phyloP scores from a whole-genome alignment of 768 basidiomycete species.

The Jaapia argillacea region DNA sequence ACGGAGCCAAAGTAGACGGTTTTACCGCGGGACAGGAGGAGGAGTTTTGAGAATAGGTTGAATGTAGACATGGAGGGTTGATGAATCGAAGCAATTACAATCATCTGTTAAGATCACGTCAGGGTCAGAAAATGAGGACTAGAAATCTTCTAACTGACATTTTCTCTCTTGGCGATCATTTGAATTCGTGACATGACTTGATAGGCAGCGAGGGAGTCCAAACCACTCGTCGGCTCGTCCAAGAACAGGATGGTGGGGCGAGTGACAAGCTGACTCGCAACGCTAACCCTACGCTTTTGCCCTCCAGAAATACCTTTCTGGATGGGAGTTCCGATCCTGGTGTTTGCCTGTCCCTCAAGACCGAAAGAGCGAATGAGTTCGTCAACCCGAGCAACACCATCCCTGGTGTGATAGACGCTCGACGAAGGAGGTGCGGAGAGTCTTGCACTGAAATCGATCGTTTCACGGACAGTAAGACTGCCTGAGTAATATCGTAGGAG shows the following conservation, averaged over 20 bases:
- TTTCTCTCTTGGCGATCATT: no score
- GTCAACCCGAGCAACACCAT: conserved; percentile 34
- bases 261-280: conserved; percentile 51
- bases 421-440: conserved; percentile 17
- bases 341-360: conserved; percentile 34
- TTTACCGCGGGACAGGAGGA: conserved; percentile 46
- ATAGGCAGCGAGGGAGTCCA: no score
- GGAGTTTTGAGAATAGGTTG: conserved; percentile 45
- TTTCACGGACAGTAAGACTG: conserved; percentile 51
- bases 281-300: conserved; percentile 53
- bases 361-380: conserved; percentile 37
- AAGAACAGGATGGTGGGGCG: conserved; percentile 50
- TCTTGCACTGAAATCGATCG: conserved; percentile 38
- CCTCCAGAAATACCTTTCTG: conserved; percentile 55
- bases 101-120: conserved; percentile 36
- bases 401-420: conserved; percentile 21
- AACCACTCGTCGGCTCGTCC: conserved; percentile 53
- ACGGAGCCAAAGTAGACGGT: conserved; percentile 30
- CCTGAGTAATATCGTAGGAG: no score
- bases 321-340: conserved; percentile 47
- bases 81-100: conserved; percentile 58
- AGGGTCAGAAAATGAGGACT: no score
- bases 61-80: conserved; percentile 57
- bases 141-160: no score
- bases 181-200: no score